A percentile compares a stretch with the other conserved stretches of the same genome.
Conservation (phyloP, 23 red algal species). For the Gracilaria domingensis region DNA sequence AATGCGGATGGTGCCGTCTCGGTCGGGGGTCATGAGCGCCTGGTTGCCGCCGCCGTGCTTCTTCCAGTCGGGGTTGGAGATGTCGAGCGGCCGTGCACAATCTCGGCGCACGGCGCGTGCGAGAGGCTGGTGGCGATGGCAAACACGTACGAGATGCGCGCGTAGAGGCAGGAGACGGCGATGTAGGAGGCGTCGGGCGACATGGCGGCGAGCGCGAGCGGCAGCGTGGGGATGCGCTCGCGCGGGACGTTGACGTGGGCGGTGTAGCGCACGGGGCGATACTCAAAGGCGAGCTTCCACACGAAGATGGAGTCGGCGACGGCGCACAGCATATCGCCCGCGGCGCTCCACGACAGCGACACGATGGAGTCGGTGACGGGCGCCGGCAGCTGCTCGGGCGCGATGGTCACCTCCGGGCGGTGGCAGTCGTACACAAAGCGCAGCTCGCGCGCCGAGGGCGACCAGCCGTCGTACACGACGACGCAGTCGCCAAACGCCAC, state of each 20-base stretch:
- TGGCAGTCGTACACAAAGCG: constrained; percentile 21
- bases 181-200: constrained; percentile 41
- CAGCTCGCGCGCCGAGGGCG: neutral
- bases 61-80: constrained; percentile 84
- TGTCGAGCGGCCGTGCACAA: constrained; percentile 67
- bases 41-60: constrained; percentile 75
- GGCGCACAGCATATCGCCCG: constrained; percentile 49
- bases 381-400: neutral
- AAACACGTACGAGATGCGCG: constrained; percentile 43
- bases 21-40: constrained; percentile 85
- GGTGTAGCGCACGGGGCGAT: constrained; percentile 43
- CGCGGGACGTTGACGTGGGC: neutral
- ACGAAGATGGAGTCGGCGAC: constrained; percentile 58
- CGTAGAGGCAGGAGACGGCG: constrained; percentile 32
- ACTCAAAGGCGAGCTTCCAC: constrained; percentile 39
- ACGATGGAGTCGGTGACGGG: neutral
- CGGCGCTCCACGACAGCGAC: constrained; percentile 35
- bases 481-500: constrained; percentile 57
- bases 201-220: constrained; percentile 38
- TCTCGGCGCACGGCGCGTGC: constrained; percentile 32
- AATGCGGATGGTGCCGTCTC: constrained; percentile 80
- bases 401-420: constrained; percentile 30
- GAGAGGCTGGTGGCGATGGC: constrained; percentile 15
- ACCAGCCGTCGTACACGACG: constrained; percentile 70
- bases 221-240: constrained; percentile 1